Conservation (phyloP, 2,329 filamentous ascomycete genomes). For the Colletotrichum neosansevieriae region DNA sequence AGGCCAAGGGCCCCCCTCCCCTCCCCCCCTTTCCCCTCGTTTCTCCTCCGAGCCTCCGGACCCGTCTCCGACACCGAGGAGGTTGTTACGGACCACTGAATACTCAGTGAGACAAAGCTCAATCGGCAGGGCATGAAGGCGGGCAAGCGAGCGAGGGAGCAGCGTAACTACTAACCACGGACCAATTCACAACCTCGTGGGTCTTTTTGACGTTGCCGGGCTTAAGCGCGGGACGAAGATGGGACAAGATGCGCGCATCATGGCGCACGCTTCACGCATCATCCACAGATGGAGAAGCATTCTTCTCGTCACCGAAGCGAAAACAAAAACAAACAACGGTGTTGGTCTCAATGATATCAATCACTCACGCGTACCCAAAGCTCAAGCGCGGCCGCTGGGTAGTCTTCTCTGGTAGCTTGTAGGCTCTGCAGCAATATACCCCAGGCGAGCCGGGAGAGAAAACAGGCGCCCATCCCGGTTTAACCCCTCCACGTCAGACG, state of each 20-base stretch:
- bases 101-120: constrained; percentile 20
- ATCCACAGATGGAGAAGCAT: not conserved
- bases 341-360: not conserved
- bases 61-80: constrained; percentile 11
- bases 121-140: not conserved
- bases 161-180: constrained; percentile 17
- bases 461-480: constrained; percentile 11
- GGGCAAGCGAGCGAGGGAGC: not conserved
- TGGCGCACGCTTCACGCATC: constrained; percentile 15
- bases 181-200: constrained; percentile 19
- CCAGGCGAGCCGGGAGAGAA: constrained; percentile 12
- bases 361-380: not conserved
- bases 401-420: too few species aligned
- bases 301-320: constrained; percentile 3
- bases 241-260: constrained; percentile 5
- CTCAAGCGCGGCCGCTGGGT: constrained; percentile 5
- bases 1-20: not conserved
- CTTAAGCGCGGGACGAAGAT: constrained; percentile 13
- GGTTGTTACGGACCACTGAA: not conserved
- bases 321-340: constrained; percentile 22
- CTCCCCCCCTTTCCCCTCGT: not conserved
- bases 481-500: constrained; percentile 32
- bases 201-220: constrained; percentile 4
- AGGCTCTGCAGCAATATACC: not conserved
- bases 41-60: not conserved